Conservation (phyloP, 805 yeast genomes). For the Cyberlindnera mrakii region DNA sequence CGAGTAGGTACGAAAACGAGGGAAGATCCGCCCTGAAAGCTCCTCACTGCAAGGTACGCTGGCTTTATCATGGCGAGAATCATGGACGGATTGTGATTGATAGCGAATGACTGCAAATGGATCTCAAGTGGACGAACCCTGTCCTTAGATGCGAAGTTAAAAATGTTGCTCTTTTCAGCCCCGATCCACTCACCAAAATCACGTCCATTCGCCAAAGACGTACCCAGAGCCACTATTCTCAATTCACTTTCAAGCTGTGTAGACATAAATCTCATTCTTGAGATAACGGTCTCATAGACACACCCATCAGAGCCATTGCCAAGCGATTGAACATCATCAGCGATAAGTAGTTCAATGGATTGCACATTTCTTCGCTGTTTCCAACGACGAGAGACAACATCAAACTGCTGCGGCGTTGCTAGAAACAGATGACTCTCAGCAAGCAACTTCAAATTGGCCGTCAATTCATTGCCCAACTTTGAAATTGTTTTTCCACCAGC, state of each 20-base stretch:
- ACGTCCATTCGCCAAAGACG: slow-evolving; percentile 65
- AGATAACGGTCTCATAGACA: slow-evolving; percentile 60
- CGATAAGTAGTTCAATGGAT: slow-evolving; percentile 58
- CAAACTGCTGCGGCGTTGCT: slow-evolving; percentile 78
- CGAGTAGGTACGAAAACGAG: slow-evolving; percentile 56
- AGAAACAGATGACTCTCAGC: slow-evolving; percentile 61
- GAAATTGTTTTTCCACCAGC: slow-evolving; percentile 54
- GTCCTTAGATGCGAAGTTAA: slow-evolving; percentile 64
- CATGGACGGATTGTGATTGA: slow-evolving; percentile 46
- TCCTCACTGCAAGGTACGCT: slow-evolving; percentile 36
- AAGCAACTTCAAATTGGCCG: slow-evolving; percentile 48
- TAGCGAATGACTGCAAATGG: slow-evolving; percentile 43
- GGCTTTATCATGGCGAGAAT: slow-evolving; percentile 46
- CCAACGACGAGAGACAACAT: slow-evolving; percentile 73
- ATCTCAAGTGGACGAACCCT: slow-evolving; percentile 53
- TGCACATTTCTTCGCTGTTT: slow-evolving; percentile 67
- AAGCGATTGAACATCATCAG: slow-evolving; percentile 66
- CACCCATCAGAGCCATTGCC: slow-evolving; percentile 55
- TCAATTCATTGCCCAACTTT: slow-evolving; percentile 47
- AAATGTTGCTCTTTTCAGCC: slow-evolving; percentile 50
- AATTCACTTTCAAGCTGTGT: slow-evolving; percentile 52
- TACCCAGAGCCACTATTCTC: slow-evolving; percentile 65
- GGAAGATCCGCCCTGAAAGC: slow-evolving; percentile 27
- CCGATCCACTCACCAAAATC: slow-evolving; percentile 89
- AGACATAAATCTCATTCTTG: slow-evolving; percentile 67